Base-by-base conservation (phyloP, 129 eudicot species). In the Pulicaria dysenterica region DNA sequence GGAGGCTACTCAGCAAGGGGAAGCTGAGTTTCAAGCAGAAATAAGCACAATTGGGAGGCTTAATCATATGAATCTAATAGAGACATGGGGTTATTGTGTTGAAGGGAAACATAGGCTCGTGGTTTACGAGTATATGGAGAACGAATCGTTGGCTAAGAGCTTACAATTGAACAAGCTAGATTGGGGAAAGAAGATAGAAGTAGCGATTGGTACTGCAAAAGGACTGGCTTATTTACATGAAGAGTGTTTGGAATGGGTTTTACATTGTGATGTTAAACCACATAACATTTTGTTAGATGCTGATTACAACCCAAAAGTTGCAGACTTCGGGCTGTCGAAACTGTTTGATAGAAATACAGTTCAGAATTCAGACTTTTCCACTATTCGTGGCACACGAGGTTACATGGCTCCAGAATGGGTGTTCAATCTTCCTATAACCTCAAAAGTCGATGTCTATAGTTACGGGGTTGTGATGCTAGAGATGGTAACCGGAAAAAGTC, bases 351-450 rank as follows among this genome's bases (percentile, higher is more conserved):
- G 83, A 42, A 71, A 41, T 10, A 46, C 71, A 4, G 48, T 0
- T 0, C 79, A 60, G 13, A n/a, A 82, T 47, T 75, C 82, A 3
- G 76, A 73, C 7, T 75, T 84, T 48, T 81, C 92, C 0, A 81
- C 24, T 74, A 82, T 84, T 4, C 77, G 92, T 19, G 89, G 92
- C 50, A 87, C 92, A 4, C 76, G 92, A 41, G 92, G 92, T 1
- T 87, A 84, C 60, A 87, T 87, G 92, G 86, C 92, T 31, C 92
- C 89, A 2, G 89, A 87, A 70, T 87, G 93, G 89, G 68, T 80
- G 16, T 60, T 56, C 0, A 76, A 82, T 69, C 82, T 75, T 13
- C 85, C 82, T 0, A 81, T 84, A 4, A 87, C 86, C 2, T 79
- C 92, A 2, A 87, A 85, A 78, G 88, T 81, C 40, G 89, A 85